A percentile compares a stretch with the other conserved stretches of the same genome.
phyloP scores from a whole-genome alignment of 768 basidiomycete genomes.

The Pilatotrama ljubarskyi region DNA sequence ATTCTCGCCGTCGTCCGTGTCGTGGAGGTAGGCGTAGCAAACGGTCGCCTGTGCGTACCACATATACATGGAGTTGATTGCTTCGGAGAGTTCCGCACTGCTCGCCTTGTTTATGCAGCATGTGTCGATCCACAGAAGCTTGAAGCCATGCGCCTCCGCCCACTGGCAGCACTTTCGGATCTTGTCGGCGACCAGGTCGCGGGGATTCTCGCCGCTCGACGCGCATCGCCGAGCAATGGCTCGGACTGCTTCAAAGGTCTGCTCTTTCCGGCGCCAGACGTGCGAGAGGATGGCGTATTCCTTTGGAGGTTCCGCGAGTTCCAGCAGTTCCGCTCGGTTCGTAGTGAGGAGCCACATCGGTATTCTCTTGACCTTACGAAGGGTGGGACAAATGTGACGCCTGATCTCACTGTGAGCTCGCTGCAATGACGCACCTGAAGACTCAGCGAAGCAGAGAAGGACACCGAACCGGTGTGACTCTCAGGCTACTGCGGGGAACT shows the following conservation, averaged over 20 bases:
- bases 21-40: constrained; percentile 1
- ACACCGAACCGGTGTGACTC: too few species aligned
- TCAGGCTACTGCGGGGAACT: too few species aligned
- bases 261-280: not conserved
- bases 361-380: not conserved
- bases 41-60: constrained; percentile 8
- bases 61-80: constrained; percentile 13
- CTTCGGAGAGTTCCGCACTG: constrained; percentile 13
- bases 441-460: too few species aligned
- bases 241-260: not conserved
- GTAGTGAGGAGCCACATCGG: constrained; percentile 1
- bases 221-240: not conserved
- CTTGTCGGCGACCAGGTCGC: not conserved
- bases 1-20: not conserved
- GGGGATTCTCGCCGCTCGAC: not conserved
- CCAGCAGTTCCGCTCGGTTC: not conserved
- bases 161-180: constrained; percentile 5
- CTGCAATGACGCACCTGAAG: too few species aligned
- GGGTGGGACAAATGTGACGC: too few species aligned
- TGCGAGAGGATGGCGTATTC: constrained; percentile 2
- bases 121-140: constrained; percentile 2
- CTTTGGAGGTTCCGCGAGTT: not conserved
- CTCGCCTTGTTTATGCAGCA: constrained; percentile 17
- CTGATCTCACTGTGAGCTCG: too few species aligned
- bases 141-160: not conserved